Base-by-base conservation (phyloP, 1,139 yeast genomes). In the Candida sp. region DNA sequence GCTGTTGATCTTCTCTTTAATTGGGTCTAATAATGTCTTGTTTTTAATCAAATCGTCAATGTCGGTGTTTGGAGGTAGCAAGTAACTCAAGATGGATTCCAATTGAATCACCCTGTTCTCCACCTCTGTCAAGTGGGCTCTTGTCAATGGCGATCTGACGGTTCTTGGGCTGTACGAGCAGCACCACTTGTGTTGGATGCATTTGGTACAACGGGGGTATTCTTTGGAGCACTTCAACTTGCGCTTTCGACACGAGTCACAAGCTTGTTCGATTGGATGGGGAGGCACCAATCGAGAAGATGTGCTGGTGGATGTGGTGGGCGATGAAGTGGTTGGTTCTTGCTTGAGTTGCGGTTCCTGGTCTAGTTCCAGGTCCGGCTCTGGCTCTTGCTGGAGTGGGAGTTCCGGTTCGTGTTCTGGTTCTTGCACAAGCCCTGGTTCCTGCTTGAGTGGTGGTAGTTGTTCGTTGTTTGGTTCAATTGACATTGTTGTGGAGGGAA, bases 91-190 rank as follows among this genome's bases (percentile, higher is more conserved):
- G 41, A 90, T 62, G 33, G 69, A 68, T 60, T 88, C 90, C 56
- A 89, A 70, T 40, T 72, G 76, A 48, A 75, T 70, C 12, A 86
- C 86, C 54, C 86, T 73, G 53, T 77, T 81, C 66, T 90, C 97
- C 41, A 90, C 92, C 50, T 81, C 81, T 8, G 96, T 90, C 57
- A 90, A 73, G 70, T 88, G 88, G 22, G 88, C 91, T 59, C 97
- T 75, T 0, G 97, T 90, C 54, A 90, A 72, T 0, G 97, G 97
- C 6, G 93, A 85, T 53, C 97, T 73, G 32, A 88, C 86, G 2
- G 88, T 81, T 55, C 89, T 75, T 11, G 97, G 97, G 28, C 90
- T 84, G 66, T 90, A 90, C 4, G 82, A 72, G 67, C 97, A 90
- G 45, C 80, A 79, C 88, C 96, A 86, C 41, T 79, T 76, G 63